A percentile compares a stretch with the other conserved stretches of the same genome.
Evolutionary conservation across 495 filamentous ascomycete species (phyloP).

Genomic region (Tetracladium marchalianum): DNA sequence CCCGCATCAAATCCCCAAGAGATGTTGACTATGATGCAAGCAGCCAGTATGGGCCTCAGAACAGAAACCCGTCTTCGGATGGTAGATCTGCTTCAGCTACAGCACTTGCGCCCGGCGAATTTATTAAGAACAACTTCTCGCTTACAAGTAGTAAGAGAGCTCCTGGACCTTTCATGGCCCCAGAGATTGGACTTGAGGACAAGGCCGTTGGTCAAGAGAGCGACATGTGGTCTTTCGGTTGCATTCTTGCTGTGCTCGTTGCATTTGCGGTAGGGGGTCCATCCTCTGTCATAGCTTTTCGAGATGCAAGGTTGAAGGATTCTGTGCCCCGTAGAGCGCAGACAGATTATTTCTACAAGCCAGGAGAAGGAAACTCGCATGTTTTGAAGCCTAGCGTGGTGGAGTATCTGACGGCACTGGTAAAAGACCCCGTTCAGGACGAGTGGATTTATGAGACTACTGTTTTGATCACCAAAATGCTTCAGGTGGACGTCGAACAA

Average conservation of each 20-base stretch:
- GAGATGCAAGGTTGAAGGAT: background rate
- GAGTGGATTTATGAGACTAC: constrained; percentile 3
- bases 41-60: no score
- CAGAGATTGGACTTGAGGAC: constrained; percentile 1
- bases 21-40: no score
- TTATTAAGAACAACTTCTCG: constrained; percentile 2
- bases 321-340: background rate
- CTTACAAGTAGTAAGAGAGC: constrained; percentile 1
- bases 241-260: constrained; percentile 3
- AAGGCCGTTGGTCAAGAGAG: constrained; percentile 3
- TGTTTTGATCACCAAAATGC: constrained; percentile 1
- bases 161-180: constrained; percentile 5
- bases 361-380: background rate
- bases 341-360: constrained; percentile 7
- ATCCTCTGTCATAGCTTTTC: background rate
- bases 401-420: background rate
- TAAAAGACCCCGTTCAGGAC: background rate
- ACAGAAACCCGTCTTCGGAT: no score
- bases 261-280: constrained; percentile 5
- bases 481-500: background rate
- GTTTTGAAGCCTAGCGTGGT: background rate
- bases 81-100: background rate
- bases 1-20: background rate
- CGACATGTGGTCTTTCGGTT: constrained; percentile 10
- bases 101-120: constrained; percentile 1